Base-by-base conservation (phyloP, 306 rosid genomes). In the Luffa acutangula region DNA sequence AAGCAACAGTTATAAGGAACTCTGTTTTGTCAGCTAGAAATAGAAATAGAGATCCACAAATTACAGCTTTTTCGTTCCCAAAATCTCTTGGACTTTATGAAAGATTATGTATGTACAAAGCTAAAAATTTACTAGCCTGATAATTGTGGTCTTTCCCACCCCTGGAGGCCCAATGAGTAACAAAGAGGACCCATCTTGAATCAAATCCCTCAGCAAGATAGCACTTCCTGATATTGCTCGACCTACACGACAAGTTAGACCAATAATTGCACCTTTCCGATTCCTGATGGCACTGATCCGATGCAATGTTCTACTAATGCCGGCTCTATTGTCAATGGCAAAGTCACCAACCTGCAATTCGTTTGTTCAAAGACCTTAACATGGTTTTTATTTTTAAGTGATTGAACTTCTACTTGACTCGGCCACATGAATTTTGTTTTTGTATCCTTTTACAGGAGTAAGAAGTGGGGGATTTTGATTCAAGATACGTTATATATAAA, bases 151-250 rank as follows among this genome's bases (percentile, higher is more conserved):
- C 87, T 94, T 94, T 80, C 97, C 97, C 31, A 92, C 97, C 63
- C 98, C 98, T 15, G 97, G 98, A 83, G 98, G 98, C 31, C 97
- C 98, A 84, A 92, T 94, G 71, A 94, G 92, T 87, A 92, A 86
- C 87, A 94, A 86, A 78, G 98, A 94, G 83, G 92, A 82, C 36
- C 97, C 97, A n/a, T 91, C 95, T 81, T 91, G 90, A 84, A 92
- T 90, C 89, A 94, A 89, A 87, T 91, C 97, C 81, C 81, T 87
- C 86, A 94, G 86, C 86, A 94, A 87, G 82, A 81, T 85, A 59
- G 95, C 97, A 88, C 89, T 92, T 69, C 97, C 97, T 3, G 97
- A 88, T 84, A 94, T 89, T 58, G 94, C 99, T 79, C 99, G 83
- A 67, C 97, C 98, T 83, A 91, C 97, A 79, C 97, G 91, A 87